Evolutionary conservation across 495 filamentous ascomycete genomes (phyloP).

Genomic region (Penicillium bialowiezense): DNA sequence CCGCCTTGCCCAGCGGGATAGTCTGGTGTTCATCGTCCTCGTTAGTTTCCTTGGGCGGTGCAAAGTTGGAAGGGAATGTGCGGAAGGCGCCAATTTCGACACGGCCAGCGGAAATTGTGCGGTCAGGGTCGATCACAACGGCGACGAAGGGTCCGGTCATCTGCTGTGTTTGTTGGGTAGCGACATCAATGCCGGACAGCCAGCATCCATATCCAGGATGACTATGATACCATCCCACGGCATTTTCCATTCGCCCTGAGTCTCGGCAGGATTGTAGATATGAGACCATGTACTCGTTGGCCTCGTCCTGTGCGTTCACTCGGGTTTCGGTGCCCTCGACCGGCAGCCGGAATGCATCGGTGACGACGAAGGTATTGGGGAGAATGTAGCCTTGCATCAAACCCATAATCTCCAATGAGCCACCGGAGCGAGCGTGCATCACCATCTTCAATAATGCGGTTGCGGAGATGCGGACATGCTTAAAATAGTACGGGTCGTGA

Average conservation of each 20-base stretch:
- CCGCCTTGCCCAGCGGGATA: slow-evolving; percentile 86
- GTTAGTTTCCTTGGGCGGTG: slow-evolving; percentile 44
- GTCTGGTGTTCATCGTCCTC: slow-evolving; percentile 53
- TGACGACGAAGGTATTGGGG: slow-evolving; percentile 82
- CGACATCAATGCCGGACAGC: slow-evolving; percentile 93
- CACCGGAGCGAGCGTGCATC: slow-evolving; percentile 94
- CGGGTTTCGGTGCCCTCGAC: slow-evolving; percentile 98
- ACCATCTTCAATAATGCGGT: slow-evolving; percentile 98
- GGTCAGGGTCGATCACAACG: slow-evolving; percentile 95
- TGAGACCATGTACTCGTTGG: slow-evolving; percentile 93
- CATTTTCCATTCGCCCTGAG: slow-evolving; percentile 78
- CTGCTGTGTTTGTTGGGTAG: slow-evolving; percentile 83
- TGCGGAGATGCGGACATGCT: slow-evolving; percentile 86
- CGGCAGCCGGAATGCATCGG: slow-evolving; percentile 89
- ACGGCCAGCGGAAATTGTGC: slow-evolving; percentile 90
- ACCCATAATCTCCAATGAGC: slow-evolving; percentile 93
- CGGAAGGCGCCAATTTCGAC: slow-evolving; percentile 98
- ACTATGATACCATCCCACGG: slow-evolving; percentile 96
- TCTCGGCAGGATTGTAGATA: slow-evolving; percentile 76
- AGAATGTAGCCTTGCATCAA: slow-evolving; percentile 93
- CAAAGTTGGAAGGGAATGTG: slow-evolving; percentile 80
- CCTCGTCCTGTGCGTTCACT: slow-evolving; percentile 92
- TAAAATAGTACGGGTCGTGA: slow-evolving; percentile 85
- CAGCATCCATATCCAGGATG: slow-evolving; percentile 99
- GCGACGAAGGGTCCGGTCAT: slow-evolving; percentile 89